Conservation (phyloP, 1,284 basidiomycete genomes). For the Tausonia pullulans region DNA sequence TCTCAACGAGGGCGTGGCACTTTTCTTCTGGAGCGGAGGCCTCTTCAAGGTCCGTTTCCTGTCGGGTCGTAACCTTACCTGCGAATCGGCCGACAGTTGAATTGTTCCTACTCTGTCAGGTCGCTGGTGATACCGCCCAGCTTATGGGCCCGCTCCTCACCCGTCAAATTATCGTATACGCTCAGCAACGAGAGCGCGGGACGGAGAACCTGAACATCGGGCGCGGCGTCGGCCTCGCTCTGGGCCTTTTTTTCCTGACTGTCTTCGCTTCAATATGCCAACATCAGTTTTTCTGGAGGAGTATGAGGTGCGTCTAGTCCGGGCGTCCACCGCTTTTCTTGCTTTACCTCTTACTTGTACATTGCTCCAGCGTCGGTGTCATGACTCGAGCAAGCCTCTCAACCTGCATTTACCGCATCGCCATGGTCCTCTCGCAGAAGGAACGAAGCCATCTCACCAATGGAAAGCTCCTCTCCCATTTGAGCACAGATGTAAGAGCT, state of each 20-base stretch:
- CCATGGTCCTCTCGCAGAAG: conserved; percentile 6
- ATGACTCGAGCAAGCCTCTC: conserved; percentile 54
- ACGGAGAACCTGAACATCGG: conserved; percentile 40
- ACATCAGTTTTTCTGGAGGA: conserved; percentile 67
- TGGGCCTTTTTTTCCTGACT: conserved; percentile 56
- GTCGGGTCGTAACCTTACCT: neutral
- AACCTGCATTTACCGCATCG: conserved; percentile 4
- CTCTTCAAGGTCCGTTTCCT: conserved; percentile 39
- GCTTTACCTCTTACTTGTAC: too few relatives aligned
- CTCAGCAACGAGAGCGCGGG: conserved; percentile 23
- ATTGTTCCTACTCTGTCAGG: conserved; percentile 41
- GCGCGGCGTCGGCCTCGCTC: conserved; percentile 55
- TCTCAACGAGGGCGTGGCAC: conserved; percentile 53
- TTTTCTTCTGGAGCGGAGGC: conserved; percentile 55
- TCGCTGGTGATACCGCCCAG: conserved; percentile 39
- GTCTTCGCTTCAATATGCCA: conserved; percentile 48
- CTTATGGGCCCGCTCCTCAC: conserved; percentile 53
- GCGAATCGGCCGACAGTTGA: conserved; percentile 24
- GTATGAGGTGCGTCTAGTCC: conserved; percentile 39
- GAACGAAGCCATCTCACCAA: conserved; percentile 32
- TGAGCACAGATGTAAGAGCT: conserved; percentile 51
- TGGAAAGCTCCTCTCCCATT: conserved; percentile 60
- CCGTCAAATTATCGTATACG: conserved; percentile 1
- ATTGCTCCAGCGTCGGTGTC: conserved; percentile 42
- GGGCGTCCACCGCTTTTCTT: too few relatives aligned